Base-by-base conservation (phyloP, 495 filamentous ascomycete species). In the Hypoxylon rickii region DNA sequence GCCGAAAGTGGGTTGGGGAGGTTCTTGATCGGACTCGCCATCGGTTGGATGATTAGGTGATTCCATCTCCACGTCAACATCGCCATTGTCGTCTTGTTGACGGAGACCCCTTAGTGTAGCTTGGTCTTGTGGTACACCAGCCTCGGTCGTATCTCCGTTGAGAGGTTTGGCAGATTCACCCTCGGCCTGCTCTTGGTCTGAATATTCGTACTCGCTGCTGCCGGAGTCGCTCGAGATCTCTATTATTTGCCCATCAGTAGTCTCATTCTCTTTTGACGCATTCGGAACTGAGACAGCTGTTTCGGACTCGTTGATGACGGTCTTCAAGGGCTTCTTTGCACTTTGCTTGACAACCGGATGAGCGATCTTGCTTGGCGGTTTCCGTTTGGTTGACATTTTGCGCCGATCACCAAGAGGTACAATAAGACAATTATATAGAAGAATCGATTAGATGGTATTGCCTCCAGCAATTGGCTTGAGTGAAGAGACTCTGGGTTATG, bases 241-340 rank as follows among this genome's bases (percentile, higher is more conserved):
- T 58, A 85, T 78, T 17, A 76, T 55, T 37, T 76, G 71, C 39
- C 59, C 53, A 6, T 13, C 42, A 8, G 32, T 63, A 48, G 34
- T 61, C 52, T 63, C 77, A 48, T 18, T 39, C 11, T 58, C 39
- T 39, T 61, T 70, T 15, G 68, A 64, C 8, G 61, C 65, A 22
- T 55, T 47, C 15, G 64, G 64, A 47, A 44, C 38, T 7, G 74
- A 73, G 12, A 96, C 87, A 3, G 86, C 79, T 33, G 89, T 77
- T 47, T 75, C 83, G 12, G 88, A 84, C 66, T 96, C 90, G 70
- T 96, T 85, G 37, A 96, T 84, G 26, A 79, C 80, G 55, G 86
- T 79, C 33, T 76, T 81, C 24, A 79, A 61, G 16, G 83, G 74
- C 55, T 85, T 57, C 55, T 72, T 89, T 24, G 80, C 78, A 38